phyloP scores from a whole-genome alignment of 23 red algal genomes.

The Gracilaria vermiculophylla region DNA sequence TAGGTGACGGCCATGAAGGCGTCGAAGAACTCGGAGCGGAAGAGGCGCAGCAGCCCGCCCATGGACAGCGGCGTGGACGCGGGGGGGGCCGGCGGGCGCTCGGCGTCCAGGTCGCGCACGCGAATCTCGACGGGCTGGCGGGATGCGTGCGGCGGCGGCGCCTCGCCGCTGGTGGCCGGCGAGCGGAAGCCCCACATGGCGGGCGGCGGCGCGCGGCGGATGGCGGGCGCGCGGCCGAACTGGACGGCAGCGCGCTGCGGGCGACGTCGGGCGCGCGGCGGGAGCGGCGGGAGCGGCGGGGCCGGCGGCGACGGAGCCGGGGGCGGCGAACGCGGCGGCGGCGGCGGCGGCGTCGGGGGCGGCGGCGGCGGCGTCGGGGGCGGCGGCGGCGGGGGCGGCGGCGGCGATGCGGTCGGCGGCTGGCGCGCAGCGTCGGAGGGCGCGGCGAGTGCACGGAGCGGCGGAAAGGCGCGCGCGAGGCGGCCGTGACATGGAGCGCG shows the following conservation, averaged over 20 bases:
- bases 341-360: too few species aligned
- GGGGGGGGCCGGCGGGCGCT: not conserved
- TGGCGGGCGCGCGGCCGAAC: too few species aligned
- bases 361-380: not conserved
- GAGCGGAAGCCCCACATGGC: conserved; percentile 64
- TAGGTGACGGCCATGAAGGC: conserved; percentile 99
- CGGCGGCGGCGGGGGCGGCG: not conserved
- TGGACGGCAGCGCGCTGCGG: not conserved
- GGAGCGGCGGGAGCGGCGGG: not conserved
- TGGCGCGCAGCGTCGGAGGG: too few species aligned
- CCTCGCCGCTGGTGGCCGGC: conserved; percentile 25
- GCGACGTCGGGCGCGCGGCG: too few species aligned
- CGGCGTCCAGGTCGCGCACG: conserved; percentile 63
- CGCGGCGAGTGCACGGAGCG: not conserved
- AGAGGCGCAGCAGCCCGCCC: conserved; percentile 93
- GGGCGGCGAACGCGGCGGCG: too few species aligned
- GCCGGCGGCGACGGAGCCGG: not conserved
- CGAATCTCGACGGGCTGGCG: conserved; percentile 44
- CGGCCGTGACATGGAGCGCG: not conserved
- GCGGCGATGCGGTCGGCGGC: not conserved
- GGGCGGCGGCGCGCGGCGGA: not conserved
- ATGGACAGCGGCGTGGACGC: conserved; percentile 57
- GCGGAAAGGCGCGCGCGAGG: too few species aligned
- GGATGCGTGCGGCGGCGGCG: not conserved
- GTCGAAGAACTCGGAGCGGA: conserved; percentile 99